These are phyloP conservation scores for Cladosporium sp. DNA, from an alignment of 2,329 filamentous ascomycete species.

Conservation along the genomic window DNA sequence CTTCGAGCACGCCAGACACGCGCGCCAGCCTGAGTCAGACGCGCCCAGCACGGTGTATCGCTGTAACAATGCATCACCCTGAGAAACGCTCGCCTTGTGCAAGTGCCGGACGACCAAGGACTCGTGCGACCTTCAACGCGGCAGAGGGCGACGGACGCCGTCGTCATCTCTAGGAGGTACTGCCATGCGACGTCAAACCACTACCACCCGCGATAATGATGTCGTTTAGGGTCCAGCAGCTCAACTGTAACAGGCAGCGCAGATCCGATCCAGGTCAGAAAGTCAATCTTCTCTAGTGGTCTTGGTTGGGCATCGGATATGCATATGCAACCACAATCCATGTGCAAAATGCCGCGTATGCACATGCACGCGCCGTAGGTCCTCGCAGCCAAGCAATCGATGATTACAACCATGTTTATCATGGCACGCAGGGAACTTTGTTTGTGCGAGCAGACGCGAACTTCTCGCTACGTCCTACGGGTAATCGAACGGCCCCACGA, in stretches of 20 bases:
- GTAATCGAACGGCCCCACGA: constrained; percentile 8
- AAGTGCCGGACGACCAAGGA: not conserved
- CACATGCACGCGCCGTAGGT: constrained; percentile 3
- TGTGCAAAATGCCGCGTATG: constrained; percentile 1
- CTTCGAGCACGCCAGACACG: not conserved
- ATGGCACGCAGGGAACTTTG: not conserved
- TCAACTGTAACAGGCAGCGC: not conserved
- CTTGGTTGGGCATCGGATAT: not conserved
- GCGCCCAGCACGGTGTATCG: not conserved
- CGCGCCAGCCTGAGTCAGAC: constrained; percentile 8
- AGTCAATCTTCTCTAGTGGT: constrained; percentile 3
- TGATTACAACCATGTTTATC: not conserved
- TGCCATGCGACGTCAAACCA: not conserved
- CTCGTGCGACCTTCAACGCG: not conserved
- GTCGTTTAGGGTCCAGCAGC: not conserved
- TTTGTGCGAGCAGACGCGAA: no score
- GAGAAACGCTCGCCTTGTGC: not conserved
- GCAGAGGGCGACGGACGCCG: not conserved
- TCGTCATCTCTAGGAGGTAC: not conserved
- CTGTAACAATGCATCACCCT: constrained; percentile 2
- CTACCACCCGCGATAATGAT: not conserved
- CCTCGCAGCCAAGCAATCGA: no score
- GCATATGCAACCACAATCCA: not conserved
- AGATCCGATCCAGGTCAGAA: not conserved
- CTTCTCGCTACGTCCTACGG: no score